These are phyloP conservation scores for Mortierella sp. DNA, from an alignment of 371 early-diverging fungal species.

Conservation along the genomic window DNA sequence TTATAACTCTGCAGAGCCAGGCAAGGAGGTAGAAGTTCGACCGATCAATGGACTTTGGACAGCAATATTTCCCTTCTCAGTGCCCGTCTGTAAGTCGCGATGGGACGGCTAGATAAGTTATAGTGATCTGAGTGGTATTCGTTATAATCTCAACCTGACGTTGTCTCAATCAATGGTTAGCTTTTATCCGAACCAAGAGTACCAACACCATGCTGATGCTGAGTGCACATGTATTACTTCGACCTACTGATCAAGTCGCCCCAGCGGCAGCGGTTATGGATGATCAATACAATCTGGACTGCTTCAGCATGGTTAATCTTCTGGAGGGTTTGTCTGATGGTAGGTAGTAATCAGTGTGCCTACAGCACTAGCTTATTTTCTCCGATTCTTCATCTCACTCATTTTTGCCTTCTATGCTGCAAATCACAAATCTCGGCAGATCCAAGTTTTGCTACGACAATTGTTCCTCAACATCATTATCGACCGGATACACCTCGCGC, in stretches of 20 bases:
- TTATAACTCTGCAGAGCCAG: constrained; percentile 65
- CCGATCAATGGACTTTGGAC: constrained; percentile 65
- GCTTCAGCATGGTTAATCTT: constrained; percentile 72
- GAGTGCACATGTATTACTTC: constrained; percentile 63
- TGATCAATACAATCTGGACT: constrained; percentile 65
- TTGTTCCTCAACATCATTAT: constrained; percentile 48
- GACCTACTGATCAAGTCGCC: constrained; percentile 58
- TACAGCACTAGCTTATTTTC: neutral
- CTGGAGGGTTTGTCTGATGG: constrained; percentile 70
- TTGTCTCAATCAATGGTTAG: constrained; percentile 26
- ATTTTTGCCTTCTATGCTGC: neutral
- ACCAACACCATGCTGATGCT: constrained; percentile 61
- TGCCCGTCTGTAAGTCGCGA: constrained; percentile 69
- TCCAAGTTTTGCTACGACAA: constrained; percentile 38
- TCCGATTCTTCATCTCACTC: neutral
- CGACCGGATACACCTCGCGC: constrained; percentile 46
- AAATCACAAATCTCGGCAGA: constrained; percentile 36
- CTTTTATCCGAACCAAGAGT: constrained; percentile 63
- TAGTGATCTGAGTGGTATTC: neutral
- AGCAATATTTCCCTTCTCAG: constrained; percentile 67
- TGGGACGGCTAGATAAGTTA: no score
- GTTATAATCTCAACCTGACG: neutral
- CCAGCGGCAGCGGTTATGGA: constrained; percentile 45
- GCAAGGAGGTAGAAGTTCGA: constrained; percentile 61
- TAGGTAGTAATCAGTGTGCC: constrained; percentile 23